These are phyloP conservation scores for Desmodesmus armatus DNA, from an alignment of 139 green algal species.

Conservation along the genomic window DNA sequence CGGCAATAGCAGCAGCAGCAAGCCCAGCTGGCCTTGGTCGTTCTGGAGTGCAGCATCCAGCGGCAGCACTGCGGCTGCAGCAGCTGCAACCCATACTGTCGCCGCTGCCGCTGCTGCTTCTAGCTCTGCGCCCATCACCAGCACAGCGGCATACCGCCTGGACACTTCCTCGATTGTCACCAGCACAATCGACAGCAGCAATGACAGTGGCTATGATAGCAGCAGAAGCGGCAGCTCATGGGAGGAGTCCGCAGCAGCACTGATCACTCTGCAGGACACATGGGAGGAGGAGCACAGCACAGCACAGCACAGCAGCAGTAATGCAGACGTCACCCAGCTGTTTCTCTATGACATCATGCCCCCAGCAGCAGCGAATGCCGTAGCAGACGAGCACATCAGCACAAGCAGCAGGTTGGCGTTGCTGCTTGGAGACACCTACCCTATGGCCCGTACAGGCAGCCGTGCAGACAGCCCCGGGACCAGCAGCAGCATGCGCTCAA, in stretches of 20 bases:
- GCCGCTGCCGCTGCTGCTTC: not conserved
- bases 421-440: too few relatives aligned
- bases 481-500: too few relatives aligned
- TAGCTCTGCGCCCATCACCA: not conserved
- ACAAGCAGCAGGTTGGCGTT: too few relatives aligned
- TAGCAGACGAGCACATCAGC: not conserved
- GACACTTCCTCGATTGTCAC: not conserved
- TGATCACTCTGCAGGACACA: not conserved
- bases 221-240: constrained; percentile 1
- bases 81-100: too few relatives aligned
- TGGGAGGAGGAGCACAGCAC: not conserved
- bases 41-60: not conserved
- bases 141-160: not conserved
- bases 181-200: not conserved
- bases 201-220: not conserved
- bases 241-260: not conserved
- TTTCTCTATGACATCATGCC: too few relatives aligned
- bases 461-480: too few relatives aligned
- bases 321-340: too few relatives aligned
- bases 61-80: not conserved
- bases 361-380: not conserved
- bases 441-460: too few relatives aligned
- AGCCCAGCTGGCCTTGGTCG: not conserved
- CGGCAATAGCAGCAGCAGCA: constrained; percentile 9
- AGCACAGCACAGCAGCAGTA: not conserved